These are phyloP conservation scores for Umbelopsis isabellina DNA, from an alignment of 192 early-diverging fungal genomes.

Conservation along the genomic window DNA sequence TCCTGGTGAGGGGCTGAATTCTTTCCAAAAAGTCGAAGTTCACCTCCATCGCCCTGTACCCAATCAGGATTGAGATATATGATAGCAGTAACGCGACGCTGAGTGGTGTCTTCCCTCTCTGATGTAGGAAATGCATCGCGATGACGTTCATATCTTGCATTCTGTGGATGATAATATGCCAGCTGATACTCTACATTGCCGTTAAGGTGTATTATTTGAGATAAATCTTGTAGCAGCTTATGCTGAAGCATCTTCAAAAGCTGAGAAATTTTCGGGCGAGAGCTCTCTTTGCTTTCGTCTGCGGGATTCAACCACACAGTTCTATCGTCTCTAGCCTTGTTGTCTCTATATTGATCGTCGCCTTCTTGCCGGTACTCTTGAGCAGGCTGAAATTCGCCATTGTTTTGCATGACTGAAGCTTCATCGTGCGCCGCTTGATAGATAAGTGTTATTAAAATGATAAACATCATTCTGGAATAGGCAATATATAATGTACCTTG, in stretches of 20 bases:
- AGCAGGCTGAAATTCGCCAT: slow-evolving; percentile 45
- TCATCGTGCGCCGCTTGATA: slow-evolving; percentile 29
- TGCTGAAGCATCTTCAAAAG: slow-evolving; percentile 35
- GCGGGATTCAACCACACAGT: slow-evolving; percentile 48
- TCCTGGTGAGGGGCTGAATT: slow-evolving; percentile 35
- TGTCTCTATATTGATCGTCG: slow-evolving; percentile 51
- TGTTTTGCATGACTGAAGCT: slow-evolving; percentile 39
- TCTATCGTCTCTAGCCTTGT: slow-evolving; percentile 53
- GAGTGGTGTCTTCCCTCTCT: slow-evolving; percentile 49
- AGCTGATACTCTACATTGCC: slow-evolving; percentile 54
- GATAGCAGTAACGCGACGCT: slow-evolving; percentile 61
- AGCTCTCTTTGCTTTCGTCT: slow-evolving; percentile 24
- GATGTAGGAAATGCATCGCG: slow-evolving; percentile 62
- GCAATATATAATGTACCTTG: slow-evolving; percentile 24
- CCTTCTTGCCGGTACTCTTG: slow-evolving; percentile 39
- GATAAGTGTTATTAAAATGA: background rate
- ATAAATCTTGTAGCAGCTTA: slow-evolving; percentile 42
- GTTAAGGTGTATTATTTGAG: slow-evolving; percentile 45
- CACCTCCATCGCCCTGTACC: slow-evolving; percentile 53
- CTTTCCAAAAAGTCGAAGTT: slow-evolving; percentile 56
- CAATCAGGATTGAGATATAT: slow-evolving; percentile 59
- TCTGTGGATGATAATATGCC: slow-evolving; percentile 49
- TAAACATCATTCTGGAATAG: background rate
- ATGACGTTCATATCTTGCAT: slow-evolving; percentile 55
- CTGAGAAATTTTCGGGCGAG: slow-evolving; percentile 37